These are phyloP conservation scores for Neodidymelliopsis sp. DNA, from an alignment of 2,329 filamentous ascomycete species.

Conservation along the genomic window DNA sequence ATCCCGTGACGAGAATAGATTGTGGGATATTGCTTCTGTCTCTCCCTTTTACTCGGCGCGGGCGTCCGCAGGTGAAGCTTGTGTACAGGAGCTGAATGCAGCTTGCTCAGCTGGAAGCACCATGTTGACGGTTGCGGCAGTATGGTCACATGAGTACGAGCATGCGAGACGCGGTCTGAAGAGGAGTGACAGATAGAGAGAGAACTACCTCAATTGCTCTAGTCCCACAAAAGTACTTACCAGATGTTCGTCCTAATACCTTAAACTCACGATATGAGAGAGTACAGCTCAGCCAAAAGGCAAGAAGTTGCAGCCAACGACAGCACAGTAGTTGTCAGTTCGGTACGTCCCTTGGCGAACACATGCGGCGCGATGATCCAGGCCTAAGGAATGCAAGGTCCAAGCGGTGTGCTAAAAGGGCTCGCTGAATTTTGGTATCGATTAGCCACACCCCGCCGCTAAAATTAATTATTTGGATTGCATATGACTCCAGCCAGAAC, in stretches of 20 bases:
- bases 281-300: neutral
- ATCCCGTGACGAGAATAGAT: constrained; percentile 8
- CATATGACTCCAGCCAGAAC: constrained; percentile 16
- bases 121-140: constrained; percentile 11
- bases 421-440: constrained; percentile 7
- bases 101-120: constrained; percentile 9
- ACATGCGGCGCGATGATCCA: neutral
- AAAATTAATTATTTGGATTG: constrained; percentile 9
- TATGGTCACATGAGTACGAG: constrained; percentile 5
- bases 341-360: constrained; percentile 2
- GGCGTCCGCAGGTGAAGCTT: constrained; percentile 1
- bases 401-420: constrained; percentile 1
- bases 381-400: constrained; percentile 15
- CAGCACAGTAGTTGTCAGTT: constrained; percentile 4
- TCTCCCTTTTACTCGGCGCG: constrained; percentile 5
- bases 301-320: constrained; percentile 3
- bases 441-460: constrained; percentile 7
- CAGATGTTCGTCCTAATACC: no score
- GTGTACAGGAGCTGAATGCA: constrained; percentile 14
- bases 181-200: neutral
- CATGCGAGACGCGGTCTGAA: neutral
- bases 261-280: neutral
- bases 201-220: neutral
- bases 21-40: neutral
- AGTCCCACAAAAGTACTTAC: neutral